Percentiles rank a stretch among this genome's conserved stretches.
Evolutionary conservation across 2,329 filamentous ascomycete genomes (phyloP).

Genomic region (Nemania sp.): DNA sequence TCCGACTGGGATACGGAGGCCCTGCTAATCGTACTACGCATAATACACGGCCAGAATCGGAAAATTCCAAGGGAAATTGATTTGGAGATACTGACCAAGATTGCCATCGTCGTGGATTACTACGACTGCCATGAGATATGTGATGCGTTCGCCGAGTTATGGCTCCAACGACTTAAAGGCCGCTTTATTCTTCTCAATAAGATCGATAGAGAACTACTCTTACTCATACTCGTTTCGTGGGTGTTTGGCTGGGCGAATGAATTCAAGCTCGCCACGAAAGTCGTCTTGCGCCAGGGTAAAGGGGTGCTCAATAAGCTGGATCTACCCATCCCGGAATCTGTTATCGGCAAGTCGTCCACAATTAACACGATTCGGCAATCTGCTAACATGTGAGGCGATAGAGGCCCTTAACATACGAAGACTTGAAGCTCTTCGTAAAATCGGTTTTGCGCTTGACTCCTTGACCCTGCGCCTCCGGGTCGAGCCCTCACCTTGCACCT

Average conservation of each 20-base stretch:
- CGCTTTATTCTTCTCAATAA: background rate
- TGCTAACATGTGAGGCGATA: background rate
- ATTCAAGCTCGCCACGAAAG: background rate
- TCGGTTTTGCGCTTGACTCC: background rate
- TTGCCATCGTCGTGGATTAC: conserved; percentile 11
- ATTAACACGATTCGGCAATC: background rate
- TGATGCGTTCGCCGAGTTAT: conserved; percentile 9
- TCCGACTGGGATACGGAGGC: conserved; percentile 2
- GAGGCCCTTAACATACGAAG: background rate
- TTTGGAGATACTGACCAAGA: conserved; percentile 4
- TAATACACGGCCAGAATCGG: conserved; percentile 4
- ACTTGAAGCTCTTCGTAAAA: background rate
- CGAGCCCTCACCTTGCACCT: background rate
- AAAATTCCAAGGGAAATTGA: background rate
- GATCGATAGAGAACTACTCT: background rate
- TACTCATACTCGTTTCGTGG: conserved; percentile 2
- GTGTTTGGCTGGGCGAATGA: conserved; percentile 1
- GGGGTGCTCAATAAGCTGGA: background rate
- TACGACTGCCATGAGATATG: conserved; percentile 2
- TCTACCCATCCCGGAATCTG: conserved; percentile 3
- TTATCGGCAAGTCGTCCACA: background rate
- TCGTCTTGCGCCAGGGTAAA: background rate
- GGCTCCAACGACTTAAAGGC: background rate
- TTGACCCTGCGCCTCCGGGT: background rate
- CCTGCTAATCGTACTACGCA: conserved; percentile 1